Evolutionary conservation across 805 yeast species (phyloP), one percentile per base, ranked within the genome.

Genomic region (Groenewaldozyma tartarivorans): DNA sequence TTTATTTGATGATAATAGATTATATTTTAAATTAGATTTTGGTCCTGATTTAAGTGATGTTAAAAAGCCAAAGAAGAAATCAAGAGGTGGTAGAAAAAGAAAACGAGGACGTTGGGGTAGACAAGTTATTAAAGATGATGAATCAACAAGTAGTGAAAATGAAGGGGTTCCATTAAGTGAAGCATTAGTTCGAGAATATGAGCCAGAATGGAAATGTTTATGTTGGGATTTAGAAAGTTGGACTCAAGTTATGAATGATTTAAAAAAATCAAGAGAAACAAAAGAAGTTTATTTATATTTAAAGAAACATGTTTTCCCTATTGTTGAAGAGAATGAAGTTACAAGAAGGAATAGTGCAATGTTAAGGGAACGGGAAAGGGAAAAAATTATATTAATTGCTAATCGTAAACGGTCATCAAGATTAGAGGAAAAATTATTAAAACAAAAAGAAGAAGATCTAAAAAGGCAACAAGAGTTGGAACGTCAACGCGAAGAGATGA

Each of bases 1-100:
- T 38, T 45, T 61, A 15, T 49, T 61, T n/a, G 65, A 62, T 30
- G 65, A 61, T 44, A 60, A 60, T 27, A 47, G 65, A 16, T 45
- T 61, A 3, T 61, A 61, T 39, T 29, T 43, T 20, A 53, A 41
- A 20, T 29, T 36, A n/a, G 54, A 49, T 31, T 36, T 15, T 9
- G 38, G 20, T 4, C 48, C 50, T 7, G 39, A 45, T 17, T 20
- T 39, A 2, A 42, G 44, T 13, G 48, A 48, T 17, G 52, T 40
- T 17, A 26, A 29, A n/a, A n/a, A 27, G 19, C 42, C 35, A 3
- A 4, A 21, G 45, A 40, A 29, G 42, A 40, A 22, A 41, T 44
- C 39, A 33, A 46, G 34, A 38, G 39, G 40, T 17, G n/a, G n/a
- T 13, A 31, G 35, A 35, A 35, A 20, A 37, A 37, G 48, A 24